phyloP scores from a whole-genome alignment of 495 filamentous ascomycete genomes.

The Penicillium pancosmium region DNA sequence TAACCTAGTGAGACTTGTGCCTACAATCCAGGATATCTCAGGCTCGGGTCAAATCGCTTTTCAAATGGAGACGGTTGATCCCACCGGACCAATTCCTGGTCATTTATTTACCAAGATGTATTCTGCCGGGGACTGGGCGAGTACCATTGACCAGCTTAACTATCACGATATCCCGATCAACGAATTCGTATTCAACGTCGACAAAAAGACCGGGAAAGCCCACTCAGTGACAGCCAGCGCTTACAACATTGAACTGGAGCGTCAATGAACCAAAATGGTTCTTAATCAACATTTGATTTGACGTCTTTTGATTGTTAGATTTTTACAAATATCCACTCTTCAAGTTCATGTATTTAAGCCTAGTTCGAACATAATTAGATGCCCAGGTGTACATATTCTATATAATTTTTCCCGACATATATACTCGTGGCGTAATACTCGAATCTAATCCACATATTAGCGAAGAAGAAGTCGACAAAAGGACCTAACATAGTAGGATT shows the following conservation, averaged over 20 bases:
- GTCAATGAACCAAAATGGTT: constrained; percentile 4
- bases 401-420: no score
- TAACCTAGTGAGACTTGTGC: constrained; percentile 27
- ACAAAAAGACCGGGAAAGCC: constrained; percentile 29
- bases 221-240: constrained; percentile 25
- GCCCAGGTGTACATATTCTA: no score
- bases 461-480: background rate
- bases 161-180: constrained; percentile 31
- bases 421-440: no score
- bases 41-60: constrained; percentile 32
- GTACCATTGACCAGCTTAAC: constrained; percentile 22
- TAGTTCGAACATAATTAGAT: no score
- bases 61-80: constrained; percentile 15
- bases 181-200: constrained; percentile 41
- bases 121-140: constrained; percentile 25
- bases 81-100: constrained; percentile 21
- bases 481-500: constrained; percentile 8
- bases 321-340: no score
- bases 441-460: no score
- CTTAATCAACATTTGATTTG: background rate
- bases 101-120: constrained; percentile 14
- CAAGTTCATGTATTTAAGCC: no score
- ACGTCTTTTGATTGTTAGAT: no score
- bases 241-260: constrained; percentile 14
- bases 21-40: constrained; percentile 25